phyloP scores from a whole-genome alignment of 2,329 filamentous ascomycete genomes.

The Trichoderma harzianum region DNA sequence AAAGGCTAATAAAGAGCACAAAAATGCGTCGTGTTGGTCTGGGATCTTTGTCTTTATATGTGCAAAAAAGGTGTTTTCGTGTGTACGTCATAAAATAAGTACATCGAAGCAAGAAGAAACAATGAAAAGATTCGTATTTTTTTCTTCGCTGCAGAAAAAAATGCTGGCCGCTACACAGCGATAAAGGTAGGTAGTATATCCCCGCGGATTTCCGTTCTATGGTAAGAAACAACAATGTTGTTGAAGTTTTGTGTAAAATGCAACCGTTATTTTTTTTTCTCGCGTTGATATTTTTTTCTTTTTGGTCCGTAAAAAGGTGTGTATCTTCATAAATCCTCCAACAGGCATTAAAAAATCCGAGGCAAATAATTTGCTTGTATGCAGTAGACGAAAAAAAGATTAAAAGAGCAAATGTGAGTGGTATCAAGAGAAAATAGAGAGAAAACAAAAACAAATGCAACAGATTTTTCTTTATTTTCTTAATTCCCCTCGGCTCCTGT shows the following conservation, averaged over 20 bases:
- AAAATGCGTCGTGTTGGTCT: background rate
- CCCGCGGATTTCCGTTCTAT: background rate
- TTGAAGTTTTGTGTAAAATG: background rate
- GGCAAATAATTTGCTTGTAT: background rate
- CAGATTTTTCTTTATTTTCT: background rate
- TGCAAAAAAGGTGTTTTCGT: background rate
- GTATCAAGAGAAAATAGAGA: constrained; percentile 11
- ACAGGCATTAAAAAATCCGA: constrained; percentile 6
- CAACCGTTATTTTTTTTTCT: background rate
- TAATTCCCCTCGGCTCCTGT: background rate
- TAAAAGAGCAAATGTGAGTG: background rate
- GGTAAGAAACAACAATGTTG: background rate
- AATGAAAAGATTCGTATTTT: background rate
- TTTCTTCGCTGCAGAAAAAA: background rate
- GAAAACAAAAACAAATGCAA: background rate
- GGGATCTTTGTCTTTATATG: background rate
- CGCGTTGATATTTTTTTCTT: background rate
- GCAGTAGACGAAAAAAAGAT: background rate
- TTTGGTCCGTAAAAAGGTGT: background rate
- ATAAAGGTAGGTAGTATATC: background rate
- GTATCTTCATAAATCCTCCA: background rate
- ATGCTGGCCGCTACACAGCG: background rate
- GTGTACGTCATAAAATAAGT: background rate
- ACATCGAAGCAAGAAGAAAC: background rate
- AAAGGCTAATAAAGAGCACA: background rate